Base-by-base conservation (phyloP, 2,329 filamentous ascomycete species). In the Colletotrichum abscissum region DNA sequence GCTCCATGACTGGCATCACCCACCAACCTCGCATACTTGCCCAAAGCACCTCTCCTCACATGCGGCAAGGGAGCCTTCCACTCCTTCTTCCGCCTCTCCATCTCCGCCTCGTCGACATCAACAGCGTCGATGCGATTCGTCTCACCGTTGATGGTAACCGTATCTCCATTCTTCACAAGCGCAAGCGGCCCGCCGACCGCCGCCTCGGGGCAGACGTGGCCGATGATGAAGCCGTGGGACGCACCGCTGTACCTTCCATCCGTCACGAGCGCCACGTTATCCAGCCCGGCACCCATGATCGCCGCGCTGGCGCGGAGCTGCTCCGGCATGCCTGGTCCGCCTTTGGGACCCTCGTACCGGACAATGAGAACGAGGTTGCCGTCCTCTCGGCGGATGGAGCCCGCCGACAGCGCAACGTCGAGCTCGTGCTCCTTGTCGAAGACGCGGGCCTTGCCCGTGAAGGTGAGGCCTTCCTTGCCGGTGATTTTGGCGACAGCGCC, bases 401-500 rank as follows among this genome's bases (percentile, higher is more conserved):
- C 90, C 0, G 91, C 90, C 59, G 95, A 93, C 63, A 98, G 87
- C 0, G 95, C 95, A 0, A 87, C 84, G 81, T 97, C 92, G 57
- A 98, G 91, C 77, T 92, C 88, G 77, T 91, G 88, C 83, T 98
- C 96, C 79, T 97, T 96, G 83, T 98, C 87, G 82, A 97, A 98
- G 58, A 97, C 94, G 24, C 92, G 89, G 0, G 95, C 96, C 76
- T 91, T 91, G 62, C 96, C 96, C 0, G 88, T 92, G 83, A 98
- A 98, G 14, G 84, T 86, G 7, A 95, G 88, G 2, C 96, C 96
- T 82, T 98, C 96, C 82, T 98, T 98, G 46, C 96, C 96, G 0
- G 96, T 98, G 82, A 98, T 98, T 84, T 98, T 98, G 73, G 95
- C 95, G 1, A 98, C 95, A 1, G 95, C 94, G 42, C 96, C 96